Evolutionary conservation across 2,329 filamentous ascomycete genomes (phyloP), one percentile per base, ranked within the genome.

Genomic region (Talaromyces verruculosus): DNA sequence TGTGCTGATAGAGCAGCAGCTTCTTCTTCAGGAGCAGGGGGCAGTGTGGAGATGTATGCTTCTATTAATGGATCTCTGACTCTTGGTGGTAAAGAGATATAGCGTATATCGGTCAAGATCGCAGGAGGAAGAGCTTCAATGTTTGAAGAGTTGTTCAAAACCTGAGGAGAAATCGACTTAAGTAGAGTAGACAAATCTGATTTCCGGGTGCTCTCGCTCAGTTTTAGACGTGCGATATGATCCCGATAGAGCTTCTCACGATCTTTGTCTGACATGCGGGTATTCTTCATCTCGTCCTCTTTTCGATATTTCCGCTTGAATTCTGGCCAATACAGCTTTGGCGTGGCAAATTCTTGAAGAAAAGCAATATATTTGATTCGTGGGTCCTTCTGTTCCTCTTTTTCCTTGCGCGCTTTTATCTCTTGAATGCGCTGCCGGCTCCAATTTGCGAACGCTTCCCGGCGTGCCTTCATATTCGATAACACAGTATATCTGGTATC

Each of bases 301-400:
- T 90, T 93, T 70, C 90, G 90, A 78, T 88, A 95, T 75, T 97
- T 99, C 39, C 95, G 85, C 72, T 91, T 92, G 79, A 99, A 99
- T 76, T 99, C 95, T 0, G 92, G 90, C 95, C 95, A 99, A 82
- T 96, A 99, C 0, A 99, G 84, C 79, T 97, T 98, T 0, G 92
- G 90, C 0, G 89, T 95, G 0, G 93, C 94, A 70, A 92, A 87
- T 59, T 89, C 87, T 69, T 94, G 88, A 35, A 99, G 82, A 69
- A 99, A 90, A 0, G 86, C 85, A 67, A 98, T 81, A 76, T 96
- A 99, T 0, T 89, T 88, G 69, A 97, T 90, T 57, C 86, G 84
- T 0, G 95, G 94, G 72, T 98, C 93, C 69, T 87, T 87, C 80
- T 92, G 94, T 77, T 91, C 90, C 74, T 93, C 87, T 68, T 85